phyloP scores from a whole-genome alignment of 306 rosid genomes.

The Hippophae tibetana region DNA sequence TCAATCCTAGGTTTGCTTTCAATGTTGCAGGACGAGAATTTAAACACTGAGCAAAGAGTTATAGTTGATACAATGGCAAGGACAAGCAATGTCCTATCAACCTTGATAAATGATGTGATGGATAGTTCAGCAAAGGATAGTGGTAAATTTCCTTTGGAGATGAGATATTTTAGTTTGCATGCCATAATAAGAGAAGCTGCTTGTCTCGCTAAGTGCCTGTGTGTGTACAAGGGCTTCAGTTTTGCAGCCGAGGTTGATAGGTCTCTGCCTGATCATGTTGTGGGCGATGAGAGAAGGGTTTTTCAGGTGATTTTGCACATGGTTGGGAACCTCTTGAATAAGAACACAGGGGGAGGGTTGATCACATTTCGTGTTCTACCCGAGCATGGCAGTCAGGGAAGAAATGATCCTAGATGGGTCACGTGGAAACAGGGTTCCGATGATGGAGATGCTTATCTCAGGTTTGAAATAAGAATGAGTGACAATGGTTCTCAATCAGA shows the following conservation, averaged over 20 bases:
- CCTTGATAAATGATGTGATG: constrained; percentile 88
- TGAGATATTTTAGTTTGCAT: constrained; percentile 69
- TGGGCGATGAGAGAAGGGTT: constrained; percentile 95
- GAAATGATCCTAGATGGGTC: constrained; percentile 74
- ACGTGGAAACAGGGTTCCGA: constrained; percentile 75
- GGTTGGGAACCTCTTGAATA: constrained; percentile 78
- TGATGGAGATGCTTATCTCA: constrained; percentile 68
- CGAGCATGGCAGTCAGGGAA: constrained; percentile 78
- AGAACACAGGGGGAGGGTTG: constrained; percentile 43
- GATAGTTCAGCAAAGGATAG: constrained; percentile 69
- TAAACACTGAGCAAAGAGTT: constrained; percentile 60
- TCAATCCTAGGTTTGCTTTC: constrained; percentile 91
- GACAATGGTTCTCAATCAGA: constrained; percentile 43
- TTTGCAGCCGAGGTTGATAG: constrained; percentile 71
- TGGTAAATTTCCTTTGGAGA: constrained; percentile 66
- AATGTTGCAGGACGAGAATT: constrained; percentile 59
- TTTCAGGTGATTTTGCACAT: constrained; percentile 97
- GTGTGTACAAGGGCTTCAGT: constrained; percentile 60
- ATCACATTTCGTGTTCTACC: constrained; percentile 53
- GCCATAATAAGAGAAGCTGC: constrained; percentile 89
- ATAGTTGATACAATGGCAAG: constrained; percentile 80
- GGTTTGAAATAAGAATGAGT: constrained; percentile 75
- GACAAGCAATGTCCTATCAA: constrained; percentile 78
- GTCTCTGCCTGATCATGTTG: constrained; percentile 67
- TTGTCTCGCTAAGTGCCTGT: constrained; percentile 85